Evolutionary conservation across 441 rosid species (phyloP).

Genomic region (Corymbia calophylla): DNA sequence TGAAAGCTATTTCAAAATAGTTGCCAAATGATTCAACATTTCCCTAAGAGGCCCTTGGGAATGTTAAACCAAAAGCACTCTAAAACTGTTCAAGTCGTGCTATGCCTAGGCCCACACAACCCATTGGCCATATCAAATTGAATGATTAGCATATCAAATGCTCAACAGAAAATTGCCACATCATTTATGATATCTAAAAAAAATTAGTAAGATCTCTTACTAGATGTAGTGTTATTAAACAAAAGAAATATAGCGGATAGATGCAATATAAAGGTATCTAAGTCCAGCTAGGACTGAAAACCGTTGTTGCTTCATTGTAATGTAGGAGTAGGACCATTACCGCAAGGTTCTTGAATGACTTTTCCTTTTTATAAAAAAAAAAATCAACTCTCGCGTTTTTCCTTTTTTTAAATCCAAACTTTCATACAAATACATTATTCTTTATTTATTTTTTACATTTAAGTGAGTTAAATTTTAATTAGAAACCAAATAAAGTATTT

Average conservation of each 20-base stretch:
- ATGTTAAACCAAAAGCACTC: too few relatives aligned
- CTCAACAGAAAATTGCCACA: neutral
- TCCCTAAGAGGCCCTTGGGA: too few relatives aligned
- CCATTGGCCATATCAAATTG: neutral
- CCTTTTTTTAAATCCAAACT: neutral
- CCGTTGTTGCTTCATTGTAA: neutral
- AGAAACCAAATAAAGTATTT: neutral
- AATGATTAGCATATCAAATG: neutral
- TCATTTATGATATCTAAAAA: neutral
- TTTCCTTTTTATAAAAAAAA: neutral
- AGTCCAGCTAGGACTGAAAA: neutral
- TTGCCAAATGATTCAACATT: too few relatives aligned
- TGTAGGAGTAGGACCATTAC: neutral
- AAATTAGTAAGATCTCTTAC: neutral
- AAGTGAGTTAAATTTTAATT: neutral
- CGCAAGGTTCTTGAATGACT: neutral
- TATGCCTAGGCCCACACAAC: neutral
- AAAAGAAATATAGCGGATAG: neutral
- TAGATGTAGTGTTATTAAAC: neutral
- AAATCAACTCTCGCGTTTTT: neutral
- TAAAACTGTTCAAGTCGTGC: neutral
- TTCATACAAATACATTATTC: neutral
- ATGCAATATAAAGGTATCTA: neutral
- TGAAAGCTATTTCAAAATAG: too few relatives aligned
- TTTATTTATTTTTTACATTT: neutral